Percentiles rank a stretch among this genome's conserved stretches.
phyloP scores from a whole-genome alignment of 805 yeast species.

The Ogataea trehalophila region DNA sequence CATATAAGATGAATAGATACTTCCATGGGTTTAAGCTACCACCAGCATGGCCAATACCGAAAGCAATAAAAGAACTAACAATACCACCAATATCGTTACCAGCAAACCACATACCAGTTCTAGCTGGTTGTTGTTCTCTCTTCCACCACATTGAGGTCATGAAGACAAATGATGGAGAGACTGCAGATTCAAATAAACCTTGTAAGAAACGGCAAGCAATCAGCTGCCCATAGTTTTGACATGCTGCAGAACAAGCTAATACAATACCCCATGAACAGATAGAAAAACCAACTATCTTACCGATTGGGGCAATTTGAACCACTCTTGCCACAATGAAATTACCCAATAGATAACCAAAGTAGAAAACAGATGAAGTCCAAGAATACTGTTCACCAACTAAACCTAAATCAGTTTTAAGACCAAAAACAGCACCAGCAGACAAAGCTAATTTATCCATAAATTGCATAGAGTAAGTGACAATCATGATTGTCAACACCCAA shows the following conservation, averaged over 20 bases:
- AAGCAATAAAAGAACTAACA: constrained; percentile 48
- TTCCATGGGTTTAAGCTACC: constrained; percentile 54
- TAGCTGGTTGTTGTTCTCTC: constrained; percentile 37
- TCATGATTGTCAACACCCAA: constrained; percentile 45
- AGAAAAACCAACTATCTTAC: constrained; percentile 42
- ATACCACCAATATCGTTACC: constrained; percentile 44
- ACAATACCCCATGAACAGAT: constrained; percentile 65
- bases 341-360: constrained; percentile 56
- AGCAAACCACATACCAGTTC: constrained; percentile 38
- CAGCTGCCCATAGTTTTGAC: constrained; percentile 39
- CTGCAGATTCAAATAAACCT: constrained; percentile 48
- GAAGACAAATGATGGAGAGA: constrained; percentile 54
- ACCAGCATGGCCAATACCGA: constrained; percentile 40
- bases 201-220: constrained; percentile 43
- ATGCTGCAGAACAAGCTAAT: constrained; percentile 44
- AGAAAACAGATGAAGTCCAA: constrained; percentile 34
- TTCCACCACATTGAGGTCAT: constrained; percentile 57
- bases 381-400: constrained; percentile 39
- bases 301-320: constrained; percentile 54
- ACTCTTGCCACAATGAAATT: constrained; percentile 43
- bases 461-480: constrained; percentile 40
- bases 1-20: constrained; percentile 54
- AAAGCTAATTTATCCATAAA: constrained; percentile 56
- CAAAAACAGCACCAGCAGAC: constrained; percentile 51
- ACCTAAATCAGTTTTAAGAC: constrained; percentile 45